These are phyloP conservation scores for Agrocybe praecox DNA, from an alignment of 768 basidiomycete genomes.

Conservation along the genomic window DNA sequence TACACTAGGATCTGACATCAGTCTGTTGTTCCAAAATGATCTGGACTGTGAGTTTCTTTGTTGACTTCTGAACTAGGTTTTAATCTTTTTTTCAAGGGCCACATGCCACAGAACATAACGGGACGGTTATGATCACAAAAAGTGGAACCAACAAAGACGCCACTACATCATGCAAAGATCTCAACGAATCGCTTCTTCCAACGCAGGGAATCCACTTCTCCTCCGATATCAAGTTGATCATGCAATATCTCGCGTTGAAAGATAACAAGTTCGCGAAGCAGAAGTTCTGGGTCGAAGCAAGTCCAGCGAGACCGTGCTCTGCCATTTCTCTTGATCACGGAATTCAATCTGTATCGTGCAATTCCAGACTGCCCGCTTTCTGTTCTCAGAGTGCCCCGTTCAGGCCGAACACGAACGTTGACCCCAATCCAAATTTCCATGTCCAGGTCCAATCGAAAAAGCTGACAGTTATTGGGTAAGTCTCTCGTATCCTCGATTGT, in stretches of 20 bases:
- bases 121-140: conserved; percentile 18
- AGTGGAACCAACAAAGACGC: conserved; percentile 14
- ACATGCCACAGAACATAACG: conserved; percentile 20
- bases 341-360: conserved; percentile 6
- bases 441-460: conserved; percentile 28
- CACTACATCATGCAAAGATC: conserved; percentile 13
- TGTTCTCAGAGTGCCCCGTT: conserved; percentile 33
- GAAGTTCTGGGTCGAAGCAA: conserved; percentile 7
- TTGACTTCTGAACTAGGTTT: neutral
- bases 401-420: conserved; percentile 22
- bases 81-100: conserved; percentile 16
- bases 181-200: conserved; percentile 23
- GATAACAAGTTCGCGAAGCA: neutral
- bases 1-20: neutral
- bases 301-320: neutral
- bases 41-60: neutral
- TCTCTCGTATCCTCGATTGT: neutral
- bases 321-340: neutral
- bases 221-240: conserved; percentile 14
- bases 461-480: conserved; percentile 25
- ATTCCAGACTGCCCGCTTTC: conserved; percentile 21
- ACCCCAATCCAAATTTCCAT: conserved; percentile 23
- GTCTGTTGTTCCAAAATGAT: neutral
- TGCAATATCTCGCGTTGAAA: conserved; percentile 15
- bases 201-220: conserved; percentile 20